Base-by-base conservation (phyloP, 305 asterid species). In the Lippia alba region DNA sequence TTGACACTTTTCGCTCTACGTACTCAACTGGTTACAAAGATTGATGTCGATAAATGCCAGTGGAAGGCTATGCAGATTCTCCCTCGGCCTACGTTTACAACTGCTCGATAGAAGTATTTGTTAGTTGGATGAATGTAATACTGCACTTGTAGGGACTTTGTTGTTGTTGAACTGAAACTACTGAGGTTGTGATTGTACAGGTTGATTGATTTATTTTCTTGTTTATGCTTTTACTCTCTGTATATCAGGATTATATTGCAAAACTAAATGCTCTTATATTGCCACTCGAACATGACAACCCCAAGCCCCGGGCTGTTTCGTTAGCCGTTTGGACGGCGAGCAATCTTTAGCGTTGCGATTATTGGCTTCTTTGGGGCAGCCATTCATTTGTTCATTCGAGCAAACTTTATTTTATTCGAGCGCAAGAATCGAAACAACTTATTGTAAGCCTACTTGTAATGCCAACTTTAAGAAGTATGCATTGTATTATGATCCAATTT, bases 131-230 rank as follows among this genome's bases (percentile, higher is more conserved):
- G 66, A 48, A 55, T 64, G 14, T 62, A 53, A 17, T 44, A 50
- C 24, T 56, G 73, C 46, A 69, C 55, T 76, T 48, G 16, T 59
- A 61, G 69, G 11, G 36, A 59, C 46, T 11, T 53, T 66, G 62
- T 39, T 66, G 50, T 66, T 33, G 12, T 55, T 18, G 34, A 15
- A 40, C 51, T 51, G 60, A 58, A 44, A 18, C 62, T 16, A 62
- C 46, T 73, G 73, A 54, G 72, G 71, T 70, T 74, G 71, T 73
- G 81, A 49, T 70, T 83, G 85, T 83, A 83, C 83, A 83, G 83
- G 34, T 72, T 58, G 57, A 40, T 72, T 58, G 61, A 32, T 45
- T 64, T 40, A n/a, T 66, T 17, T 33, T 66, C 44, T 66, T 18
- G 10, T 51, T 39, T 70, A 39, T 51, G 64, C 16, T 8, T 15